Conservation (phyloP, 2,329 filamentous ascomycete species). For the Alternaria rosae region DNA sequence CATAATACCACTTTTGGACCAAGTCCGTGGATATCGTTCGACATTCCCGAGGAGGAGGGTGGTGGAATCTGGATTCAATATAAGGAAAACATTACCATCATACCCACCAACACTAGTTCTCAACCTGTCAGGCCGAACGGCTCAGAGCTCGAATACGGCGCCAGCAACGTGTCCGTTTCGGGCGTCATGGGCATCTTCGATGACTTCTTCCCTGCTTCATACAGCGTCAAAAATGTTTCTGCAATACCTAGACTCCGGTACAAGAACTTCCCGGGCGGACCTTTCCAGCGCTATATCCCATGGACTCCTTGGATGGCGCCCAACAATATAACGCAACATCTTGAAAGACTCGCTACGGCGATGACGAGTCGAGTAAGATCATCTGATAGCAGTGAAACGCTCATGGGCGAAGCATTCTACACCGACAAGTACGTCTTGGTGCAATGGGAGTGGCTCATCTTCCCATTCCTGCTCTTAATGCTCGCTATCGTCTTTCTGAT, state of each 20-base stretch:
- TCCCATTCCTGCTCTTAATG: slow-evolving; percentile 31
- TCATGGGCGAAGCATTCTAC: slow-evolving; percentile 16
- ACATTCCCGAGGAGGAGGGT: background rate
- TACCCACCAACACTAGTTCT: background rate
- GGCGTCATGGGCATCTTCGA: slow-evolving; percentile 3
- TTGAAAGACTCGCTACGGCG: slow-evolving; percentile 25
- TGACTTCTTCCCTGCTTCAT: slow-evolving; percentile 21
- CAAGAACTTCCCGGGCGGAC: background rate
- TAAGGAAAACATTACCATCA: background rate
- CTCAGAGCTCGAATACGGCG: background rate
- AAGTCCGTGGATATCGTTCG: background rate
- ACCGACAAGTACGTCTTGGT: slow-evolving; percentile 21
- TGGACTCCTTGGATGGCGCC: slow-evolving; percentile 24
- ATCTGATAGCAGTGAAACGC: background rate
- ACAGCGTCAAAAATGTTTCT: background rate
- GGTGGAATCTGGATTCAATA: background rate
- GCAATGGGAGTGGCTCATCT: slow-evolving; percentile 35
- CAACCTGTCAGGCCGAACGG: background rate
- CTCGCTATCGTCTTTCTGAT: slow-evolving; percentile 36
- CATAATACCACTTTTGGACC: background rate
- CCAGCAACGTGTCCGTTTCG: slow-evolving; percentile 5
- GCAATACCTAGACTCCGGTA: background rate
- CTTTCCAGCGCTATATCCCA: background rate
- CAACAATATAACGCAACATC: slow-evolving; percentile 28
- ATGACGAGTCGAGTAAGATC: slow-evolving; percentile 33